Evolutionary conservation across 257 asterid genomes (phyloP), one percentile per base, ranked within the genome.

Genomic region (Solanum clarkiae): DNA sequence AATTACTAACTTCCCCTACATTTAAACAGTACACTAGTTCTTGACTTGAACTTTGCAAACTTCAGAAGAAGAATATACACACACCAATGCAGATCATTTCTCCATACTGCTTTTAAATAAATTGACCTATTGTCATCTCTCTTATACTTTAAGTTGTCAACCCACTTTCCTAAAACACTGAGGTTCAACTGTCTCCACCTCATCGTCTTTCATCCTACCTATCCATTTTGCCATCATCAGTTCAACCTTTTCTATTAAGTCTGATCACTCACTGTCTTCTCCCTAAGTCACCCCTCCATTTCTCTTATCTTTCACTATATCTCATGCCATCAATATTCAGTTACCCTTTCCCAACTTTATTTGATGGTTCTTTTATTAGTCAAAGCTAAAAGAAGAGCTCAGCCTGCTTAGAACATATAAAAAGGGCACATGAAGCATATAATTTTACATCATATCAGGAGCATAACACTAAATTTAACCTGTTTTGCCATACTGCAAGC

Each of bases 401-500:
- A 63, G 29, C 55, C 70, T 17, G 62, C 32, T 60, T 10, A 7
- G 26, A 22, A 45, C 45, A 82, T 40, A 62, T 44, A 83, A 51
- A 12, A 44, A 24, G 44, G 22, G 60, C 81, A 75, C 36, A 74
- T 7, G 81, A 47, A 45, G 17, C 59, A 47, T 45, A 47, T 17
- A 66, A 32, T 6, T 14, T 63, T 36, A 66, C 20, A 69, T 42
- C 24, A 36, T 69, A 69, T 69, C 77, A 36, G 51, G 42, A 77
- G 12, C 82, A 49, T 9, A n/a, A 56, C 42, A 63, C 18, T 32
- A 83, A 40, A 42, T 22, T 29, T 80, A 84, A 90, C 93, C 93
- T 89, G 91, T 84, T 90, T 90, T 8, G 93, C 93, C 93, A 90
- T 88, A 74, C 85, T 68, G 71, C 93, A 90, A 10, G 93, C 93